Conservation (phyloP, 495 filamentous ascomycete genomes). For the Elasticomyces elasticus region DNA sequence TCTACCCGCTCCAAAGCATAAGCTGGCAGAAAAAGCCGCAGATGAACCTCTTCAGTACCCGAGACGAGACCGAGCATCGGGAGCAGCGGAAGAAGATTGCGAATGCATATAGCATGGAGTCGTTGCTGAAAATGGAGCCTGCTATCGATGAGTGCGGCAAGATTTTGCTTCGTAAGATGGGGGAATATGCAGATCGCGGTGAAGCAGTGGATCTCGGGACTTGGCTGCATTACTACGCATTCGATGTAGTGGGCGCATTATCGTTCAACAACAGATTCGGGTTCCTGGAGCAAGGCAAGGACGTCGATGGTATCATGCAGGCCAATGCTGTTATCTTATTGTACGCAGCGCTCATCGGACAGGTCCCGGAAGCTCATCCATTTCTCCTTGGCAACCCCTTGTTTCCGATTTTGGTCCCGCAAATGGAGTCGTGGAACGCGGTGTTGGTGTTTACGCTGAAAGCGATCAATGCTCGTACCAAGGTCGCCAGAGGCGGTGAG, state of each 20-base stretch:
- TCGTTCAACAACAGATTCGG: no score
- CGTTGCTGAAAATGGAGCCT: constrained; percentile 25
- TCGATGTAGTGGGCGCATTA: no score
- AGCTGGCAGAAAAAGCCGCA: constrained; percentile 31
- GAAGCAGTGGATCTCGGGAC: no score
- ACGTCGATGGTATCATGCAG: no score
- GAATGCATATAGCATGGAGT: constrained; percentile 28
- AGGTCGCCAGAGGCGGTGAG: background rate
- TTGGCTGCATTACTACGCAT: no score
- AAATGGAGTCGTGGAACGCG: no score
- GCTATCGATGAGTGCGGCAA: constrained; percentile 27
- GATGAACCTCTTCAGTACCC: constrained; percentile 31
- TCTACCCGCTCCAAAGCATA: constrained; percentile 30
- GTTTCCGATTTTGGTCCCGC: no score
- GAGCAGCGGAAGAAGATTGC: constrained; percentile 28
- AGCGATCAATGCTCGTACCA: constrained; percentile 16
- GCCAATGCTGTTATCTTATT: no score
- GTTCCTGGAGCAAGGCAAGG: no score
- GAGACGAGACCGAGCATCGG: constrained; percentile 26
- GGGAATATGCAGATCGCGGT: constrained; percentile 16
- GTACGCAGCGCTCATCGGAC: no score
- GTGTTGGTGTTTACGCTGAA: constrained; percentile 26
- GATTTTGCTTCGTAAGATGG: constrained; percentile 24
- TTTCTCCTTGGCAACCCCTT: no score
- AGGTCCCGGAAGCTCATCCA: no score